phyloP scores from a whole-genome alignment of 306 rosid genomes.

The Boehmeria nivea region DNA sequence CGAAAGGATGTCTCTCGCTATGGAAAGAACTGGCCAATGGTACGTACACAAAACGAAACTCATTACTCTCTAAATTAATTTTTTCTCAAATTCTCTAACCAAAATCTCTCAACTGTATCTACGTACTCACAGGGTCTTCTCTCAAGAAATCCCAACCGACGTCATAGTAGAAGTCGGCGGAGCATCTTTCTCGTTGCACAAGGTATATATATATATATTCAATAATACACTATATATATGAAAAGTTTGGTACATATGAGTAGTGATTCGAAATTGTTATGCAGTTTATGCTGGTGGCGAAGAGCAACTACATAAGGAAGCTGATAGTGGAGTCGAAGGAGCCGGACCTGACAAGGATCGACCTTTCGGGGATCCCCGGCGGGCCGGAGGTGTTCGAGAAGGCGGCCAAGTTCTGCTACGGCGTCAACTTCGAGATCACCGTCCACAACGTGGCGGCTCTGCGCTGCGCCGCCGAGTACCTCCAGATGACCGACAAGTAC shows the following conservation, averaged over 20 bases:
- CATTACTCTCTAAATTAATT: not conserved
- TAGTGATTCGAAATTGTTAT: not conserved
- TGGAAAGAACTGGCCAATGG: slow-evolving; percentile 97
- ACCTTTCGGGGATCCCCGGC: slow-evolving; percentile 71
- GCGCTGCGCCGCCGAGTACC: slow-evolving; percentile 74
- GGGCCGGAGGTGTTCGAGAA: slow-evolving; percentile 81
- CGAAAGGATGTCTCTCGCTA: slow-evolving; percentile 55
- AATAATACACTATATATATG: not conserved
- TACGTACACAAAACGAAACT: slow-evolving; percentile 10
- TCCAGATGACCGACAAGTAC: slow-evolving; percentile 69
- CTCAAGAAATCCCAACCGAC: slow-evolving; percentile 76
- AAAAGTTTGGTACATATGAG: not conserved
- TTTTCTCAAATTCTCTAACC: not conserved
- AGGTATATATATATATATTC: slow-evolving; percentile 34
- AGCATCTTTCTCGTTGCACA: slow-evolving; percentile 71
- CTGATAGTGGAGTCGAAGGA: slow-evolving; percentile 56
- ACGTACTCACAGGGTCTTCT: slow-evolving; percentile 52
- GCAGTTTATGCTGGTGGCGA: slow-evolving; percentile 85
- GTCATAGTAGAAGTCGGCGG: slow-evolving; percentile 61
- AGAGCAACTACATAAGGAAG: slow-evolving; percentile 76
- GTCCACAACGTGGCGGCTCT: slow-evolving; percentile 67
- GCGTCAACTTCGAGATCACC: slow-evolving; percentile 85
- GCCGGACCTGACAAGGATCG: slow-evolving; percentile 52
- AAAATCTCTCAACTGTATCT: not conserved
- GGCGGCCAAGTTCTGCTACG: slow-evolving; percentile 88